Base-by-base conservation (phyloP, 176 grass and related monocot genomes). In the Dactylis glomerata region DNA sequence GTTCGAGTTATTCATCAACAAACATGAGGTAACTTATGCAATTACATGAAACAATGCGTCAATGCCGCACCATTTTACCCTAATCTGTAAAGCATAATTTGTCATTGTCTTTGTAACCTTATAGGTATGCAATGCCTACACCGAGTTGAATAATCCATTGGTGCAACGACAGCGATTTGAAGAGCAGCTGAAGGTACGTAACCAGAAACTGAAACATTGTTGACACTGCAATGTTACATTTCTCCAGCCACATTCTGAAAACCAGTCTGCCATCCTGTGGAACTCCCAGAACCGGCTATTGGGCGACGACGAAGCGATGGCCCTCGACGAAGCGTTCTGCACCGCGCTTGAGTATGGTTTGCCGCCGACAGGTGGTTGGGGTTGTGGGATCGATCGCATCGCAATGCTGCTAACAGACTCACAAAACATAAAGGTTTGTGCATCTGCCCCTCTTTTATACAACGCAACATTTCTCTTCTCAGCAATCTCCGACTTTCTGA, bases 1-100 rank as follows among this genome's bases (percentile, higher is more conserved):
- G 28, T 97, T 97, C 11, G 94, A 97, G 80, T 73, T 97, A 14
- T 97, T 97, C 71, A 61, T 92, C 36, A 97, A 97, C 86, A 97
- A 94, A 71, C 92, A 94, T 38, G 92, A 94, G 92, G 92, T 94
- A 78, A 5, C 24, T 16, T 33, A 8, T 11, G 71, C 44, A 32
- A 74, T 49, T 70, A 42, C 45, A 7, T 44, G 20, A 74, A 27
- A 32, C 8, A 12, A 31, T 1, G 27, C 16, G 9, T 12, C 9
- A 51, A 3, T 33, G 44, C 8, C 1, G 45, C 45, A 51, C 69
- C 27, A 75, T 32, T 75, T 13, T 0, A 9, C 71, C 27, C 26
- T 50, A 73, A 17, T 31, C 1, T 74, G 1, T 74, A 12, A 75
- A 75, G 8, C 0, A 0, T 75, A 45, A 75, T 75, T 74, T 6